Evolutionary conservation across 2,329 filamentous ascomycete genomes (phyloP).

Genomic region (Fusarium tricinctum): DNA sequence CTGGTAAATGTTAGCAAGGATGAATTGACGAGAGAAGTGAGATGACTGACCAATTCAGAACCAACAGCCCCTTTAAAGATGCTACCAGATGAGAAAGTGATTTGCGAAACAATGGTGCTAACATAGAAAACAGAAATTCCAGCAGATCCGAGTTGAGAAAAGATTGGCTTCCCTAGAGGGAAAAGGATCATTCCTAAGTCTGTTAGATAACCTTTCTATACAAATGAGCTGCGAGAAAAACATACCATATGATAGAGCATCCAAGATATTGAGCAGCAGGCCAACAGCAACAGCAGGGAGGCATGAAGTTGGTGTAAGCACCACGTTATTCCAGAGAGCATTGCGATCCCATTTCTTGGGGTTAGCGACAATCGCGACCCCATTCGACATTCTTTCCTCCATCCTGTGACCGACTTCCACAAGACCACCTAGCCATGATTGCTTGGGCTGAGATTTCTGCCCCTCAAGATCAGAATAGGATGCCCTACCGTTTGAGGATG

Average conservation of each 20-base stretch:
- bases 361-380: constrained; percentile 61
- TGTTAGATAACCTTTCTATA: constrained; percentile 26
- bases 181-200: constrained; percentile 88
- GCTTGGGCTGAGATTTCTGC: constrained; percentile 58
- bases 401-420: constrained; percentile 52
- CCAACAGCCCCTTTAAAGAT: constrained; percentile 92
- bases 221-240: constrained; percentile 9
- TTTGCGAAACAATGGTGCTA: constrained; percentile 93
- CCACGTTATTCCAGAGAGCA: constrained; percentile 72
- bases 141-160: constrained; percentile 87
- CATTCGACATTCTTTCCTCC: constrained; percentile 51
- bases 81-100: constrained; percentile 89
- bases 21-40: background rate
- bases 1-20: constrained; percentile 54
- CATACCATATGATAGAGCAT: constrained; percentile 91
- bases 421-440: constrained; percentile 55
- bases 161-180: constrained; percentile 87
- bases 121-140: constrained; percentile 99
- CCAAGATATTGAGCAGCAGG: constrained; percentile 89
- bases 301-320: constrained; percentile 77
- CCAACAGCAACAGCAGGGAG: constrained; percentile 91
- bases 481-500: constrained; percentile 51
- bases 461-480: constrained; percentile 63
- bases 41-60: constrained; percentile 81
- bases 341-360: constrained; percentile 80